These are phyloP conservation scores for Aspergillus sp. DNA, from an alignment of 2,329 filamentous ascomycete species.

Conservation along the genomic window DNA sequence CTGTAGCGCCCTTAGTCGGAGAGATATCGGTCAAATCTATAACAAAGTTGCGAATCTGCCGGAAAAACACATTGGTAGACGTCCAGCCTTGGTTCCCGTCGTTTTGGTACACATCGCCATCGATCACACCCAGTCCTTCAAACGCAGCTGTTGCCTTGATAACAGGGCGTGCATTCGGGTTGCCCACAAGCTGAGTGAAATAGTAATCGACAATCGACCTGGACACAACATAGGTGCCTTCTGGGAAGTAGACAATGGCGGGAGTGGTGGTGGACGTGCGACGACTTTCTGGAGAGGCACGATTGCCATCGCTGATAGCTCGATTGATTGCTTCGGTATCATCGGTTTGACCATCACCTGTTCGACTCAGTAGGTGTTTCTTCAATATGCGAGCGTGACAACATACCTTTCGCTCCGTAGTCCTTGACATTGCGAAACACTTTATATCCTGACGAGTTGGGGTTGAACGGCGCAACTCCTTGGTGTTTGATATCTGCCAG, in stretches of 20 bases:
- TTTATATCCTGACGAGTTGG: slow-evolving; percentile 16
- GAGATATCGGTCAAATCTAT: slow-evolving; percentile 48
- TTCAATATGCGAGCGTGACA: neutral
- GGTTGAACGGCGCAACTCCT: slow-evolving; percentile 23
- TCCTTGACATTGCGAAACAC: slow-evolving; percentile 27
- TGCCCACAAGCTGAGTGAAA: slow-evolving; percentile 56
- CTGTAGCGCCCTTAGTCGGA: slow-evolving; percentile 22
- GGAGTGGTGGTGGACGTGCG: slow-evolving; percentile 45
- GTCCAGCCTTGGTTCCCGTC: slow-evolving; percentile 32
- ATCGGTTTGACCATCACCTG: slow-evolving; percentile 45
- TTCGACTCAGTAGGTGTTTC: neutral
- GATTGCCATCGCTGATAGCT: slow-evolving; percentile 40
- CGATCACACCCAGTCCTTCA: slow-evolving; percentile 51
- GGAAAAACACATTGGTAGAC: slow-evolving; percentile 57
- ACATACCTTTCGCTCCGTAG: slow-evolving; percentile 25
- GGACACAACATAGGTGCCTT: slow-evolving; percentile 54
- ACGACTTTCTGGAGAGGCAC: slow-evolving; percentile 38
- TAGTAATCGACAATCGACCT: slow-evolving; percentile 56
- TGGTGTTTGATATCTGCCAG: slow-evolving; percentile 25
- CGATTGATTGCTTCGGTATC: slow-evolving; percentile 51
- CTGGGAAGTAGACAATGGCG: slow-evolving; percentile 52
- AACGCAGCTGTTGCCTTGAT: slow-evolving; percentile 51
- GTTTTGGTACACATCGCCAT: slow-evolving; percentile 48
- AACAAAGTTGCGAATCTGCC: slow-evolving; percentile 59
- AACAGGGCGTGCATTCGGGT: slow-evolving; percentile 51